Conservation (phyloP, 2,329 filamentous ascomycete genomes). For the Sporothrix phasma region DNA sequence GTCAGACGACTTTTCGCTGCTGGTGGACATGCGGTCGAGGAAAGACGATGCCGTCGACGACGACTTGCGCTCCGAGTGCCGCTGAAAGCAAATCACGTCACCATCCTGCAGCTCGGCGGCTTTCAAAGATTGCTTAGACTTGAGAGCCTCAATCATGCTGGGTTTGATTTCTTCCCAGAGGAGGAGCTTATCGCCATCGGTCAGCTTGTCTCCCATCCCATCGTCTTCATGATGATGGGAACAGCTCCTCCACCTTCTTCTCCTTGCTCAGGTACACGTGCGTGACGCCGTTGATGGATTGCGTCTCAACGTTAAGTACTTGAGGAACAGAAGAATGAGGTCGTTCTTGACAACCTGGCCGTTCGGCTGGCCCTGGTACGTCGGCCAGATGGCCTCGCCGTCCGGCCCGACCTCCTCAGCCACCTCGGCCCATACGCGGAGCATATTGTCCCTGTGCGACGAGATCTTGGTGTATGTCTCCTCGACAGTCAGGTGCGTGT, state of each 20-base stretch:
- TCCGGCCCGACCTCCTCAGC: conserved; percentile 55
- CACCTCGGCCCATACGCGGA: conserved; percentile 82
- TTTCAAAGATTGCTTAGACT: conserved; percentile 78
- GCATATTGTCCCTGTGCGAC: conserved; percentile 56
- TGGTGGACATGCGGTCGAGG: neutral
- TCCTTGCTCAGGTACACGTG: conserved; percentile 81
- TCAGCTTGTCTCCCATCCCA: conserved; percentile 74
- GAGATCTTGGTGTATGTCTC: conserved; percentile 49
- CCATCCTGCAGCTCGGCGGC: conserved; percentile 93
- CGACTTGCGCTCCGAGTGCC: conserved; percentile 38
- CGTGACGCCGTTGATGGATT: conserved; percentile 65
- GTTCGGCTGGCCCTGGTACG: conserved; percentile 47
- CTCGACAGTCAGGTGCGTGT: conserved; percentile 65
- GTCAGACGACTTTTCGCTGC: conserved; percentile 24
- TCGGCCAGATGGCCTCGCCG: conserved; percentile 63
- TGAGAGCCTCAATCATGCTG: conserved; percentile 91
- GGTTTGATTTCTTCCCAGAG: conserved; percentile 98
- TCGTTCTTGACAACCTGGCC: conserved; percentile 50
- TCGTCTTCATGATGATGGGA: conserved; percentile 68
- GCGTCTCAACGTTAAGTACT: conserved; percentile 71
- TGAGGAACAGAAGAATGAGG: conserved; percentile 76
- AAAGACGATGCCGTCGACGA: conserved; percentile 28
- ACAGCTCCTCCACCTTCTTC: conserved; percentile 78
- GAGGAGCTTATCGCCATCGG: conserved; percentile 49
- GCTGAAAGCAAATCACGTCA: conserved; percentile 93